Percentiles rank a stretch among this genome's conserved stretches.
Evolutionary conservation across 352 stramenopile genomes (phyloP).

Genomic region (Phytopythium chamaehyphon): DNA sequence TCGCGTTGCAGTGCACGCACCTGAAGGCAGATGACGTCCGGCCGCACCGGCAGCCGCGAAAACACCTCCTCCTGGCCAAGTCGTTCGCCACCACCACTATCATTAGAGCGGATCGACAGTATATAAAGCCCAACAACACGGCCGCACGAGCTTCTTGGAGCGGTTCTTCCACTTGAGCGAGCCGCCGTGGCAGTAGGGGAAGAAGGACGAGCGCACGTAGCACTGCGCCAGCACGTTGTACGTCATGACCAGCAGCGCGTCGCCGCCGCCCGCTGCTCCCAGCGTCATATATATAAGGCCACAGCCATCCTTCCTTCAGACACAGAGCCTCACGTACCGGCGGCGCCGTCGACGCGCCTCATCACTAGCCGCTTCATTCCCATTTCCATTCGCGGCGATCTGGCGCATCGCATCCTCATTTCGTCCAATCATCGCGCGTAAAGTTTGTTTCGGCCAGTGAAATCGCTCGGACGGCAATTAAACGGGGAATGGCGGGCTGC

Average conservation of each 20-base stretch:
- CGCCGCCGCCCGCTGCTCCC: constrained; percentile 15
- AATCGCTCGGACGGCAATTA: background rate
- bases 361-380: constrained; percentile 35
- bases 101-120: too few relatives aligned
- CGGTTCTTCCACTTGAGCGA: constrained; percentile 71
- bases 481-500: background rate
- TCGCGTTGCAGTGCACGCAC: constrained; percentile 14
- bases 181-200: constrained; percentile 68
- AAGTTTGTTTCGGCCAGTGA: constrained; percentile 27
- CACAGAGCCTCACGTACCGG: background rate
- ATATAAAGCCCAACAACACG: too few relatives aligned
- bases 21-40: constrained; percentile 77
- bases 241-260: constrained; percentile 71
- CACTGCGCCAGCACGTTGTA: constrained; percentile 85
- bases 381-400: too few relatives aligned
- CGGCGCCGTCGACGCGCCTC: constrained; percentile 23
- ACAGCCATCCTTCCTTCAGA: background rate
- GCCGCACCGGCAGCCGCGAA: constrained; percentile 45
- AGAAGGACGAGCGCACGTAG: constrained; percentile 76
- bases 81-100: too few relatives aligned
- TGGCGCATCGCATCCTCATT: background rate
- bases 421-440: constrained; percentile 6
- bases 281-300: background rate
- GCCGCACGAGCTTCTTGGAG: constrained; percentile 53
- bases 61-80: constrained; percentile 48